Conservation (phyloP, 805 yeast genomes). For the Candida ficus region DNA sequence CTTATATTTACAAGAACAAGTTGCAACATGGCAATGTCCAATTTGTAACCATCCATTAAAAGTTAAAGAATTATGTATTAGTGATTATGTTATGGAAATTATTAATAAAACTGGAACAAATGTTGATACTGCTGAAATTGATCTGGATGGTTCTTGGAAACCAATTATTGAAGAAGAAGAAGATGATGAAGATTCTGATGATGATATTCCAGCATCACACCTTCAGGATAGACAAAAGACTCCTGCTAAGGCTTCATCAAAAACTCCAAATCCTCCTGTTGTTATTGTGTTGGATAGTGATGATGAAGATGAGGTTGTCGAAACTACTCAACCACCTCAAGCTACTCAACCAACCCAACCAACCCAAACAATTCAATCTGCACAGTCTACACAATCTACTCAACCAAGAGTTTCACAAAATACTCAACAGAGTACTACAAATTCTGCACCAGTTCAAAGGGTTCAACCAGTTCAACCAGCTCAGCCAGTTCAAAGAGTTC, state of each 20-base stretch:
- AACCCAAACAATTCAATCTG: background rate
- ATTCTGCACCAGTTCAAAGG: background rate
- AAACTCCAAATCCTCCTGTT: conserved; percentile 27
- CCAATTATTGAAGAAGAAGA: conserved; percentile 28
- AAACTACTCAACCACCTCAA: conserved; percentile 1
- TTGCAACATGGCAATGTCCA: conserved; percentile 88
- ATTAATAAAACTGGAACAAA: conserved; percentile 46
- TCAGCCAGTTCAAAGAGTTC: background rate
- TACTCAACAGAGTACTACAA: too few species aligned
- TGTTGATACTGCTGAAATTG: conserved; percentile 61
- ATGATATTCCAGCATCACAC: conserved; percentile 4
- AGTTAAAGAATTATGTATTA: conserved; percentile 58
- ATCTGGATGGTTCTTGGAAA: conserved; percentile 72
- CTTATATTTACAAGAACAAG: conserved; percentile 68
- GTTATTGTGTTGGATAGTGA: conserved; percentile 49
- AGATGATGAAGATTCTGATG: conserved; percentile 11
- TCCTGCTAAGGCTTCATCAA: background rate
- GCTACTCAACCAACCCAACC: background rate
- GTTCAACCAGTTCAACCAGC: background rate
- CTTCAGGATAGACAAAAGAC: conserved; percentile 2
- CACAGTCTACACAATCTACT: background rate
- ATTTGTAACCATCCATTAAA: conserved; percentile 55
- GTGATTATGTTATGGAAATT: conserved; percentile 68
- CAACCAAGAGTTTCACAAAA: background rate
- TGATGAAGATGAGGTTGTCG: conserved; percentile 25